Percentiles rank a stretch among this genome's conserved stretches.
phyloP scores from a whole-genome alignment of 2,329 filamentous ascomycete species.

The Cytospora chrysosperma region DNA sequence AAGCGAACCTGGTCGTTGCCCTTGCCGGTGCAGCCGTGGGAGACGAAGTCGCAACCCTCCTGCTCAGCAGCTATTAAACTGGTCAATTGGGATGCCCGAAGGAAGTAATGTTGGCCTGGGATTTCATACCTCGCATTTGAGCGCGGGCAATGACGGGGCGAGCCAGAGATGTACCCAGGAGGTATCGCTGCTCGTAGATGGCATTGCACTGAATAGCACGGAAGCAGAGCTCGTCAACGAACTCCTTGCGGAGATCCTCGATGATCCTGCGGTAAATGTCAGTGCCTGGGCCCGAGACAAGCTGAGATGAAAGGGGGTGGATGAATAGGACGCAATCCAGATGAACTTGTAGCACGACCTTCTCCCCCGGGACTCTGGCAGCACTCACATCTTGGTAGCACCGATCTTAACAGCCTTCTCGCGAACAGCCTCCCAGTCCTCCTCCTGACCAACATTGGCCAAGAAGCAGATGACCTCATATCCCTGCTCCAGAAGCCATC shows the following conservation, averaged over 20 bases:
- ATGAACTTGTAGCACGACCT: constrained; percentile 22
- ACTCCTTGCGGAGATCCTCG: constrained; percentile 68
- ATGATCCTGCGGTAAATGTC: constrained; percentile 39
- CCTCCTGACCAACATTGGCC: constrained; percentile 73
- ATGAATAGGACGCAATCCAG: constrained; percentile 38
- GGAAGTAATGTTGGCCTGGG: background rate
- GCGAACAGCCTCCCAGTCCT: constrained; percentile 72
- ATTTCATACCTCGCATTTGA: constrained; percentile 46
- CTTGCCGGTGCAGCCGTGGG: constrained; percentile 52
- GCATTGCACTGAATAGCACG: constrained; percentile 74
- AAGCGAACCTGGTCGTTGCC: constrained; percentile 64
- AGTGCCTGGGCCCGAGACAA: constrained; percentile 45
- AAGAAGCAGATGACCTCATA: constrained; percentile 63
- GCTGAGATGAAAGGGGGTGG: constrained; percentile 38
- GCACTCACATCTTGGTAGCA: constrained; percentile 30
- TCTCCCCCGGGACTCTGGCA: background rate
- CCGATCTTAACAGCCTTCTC: constrained; percentile 60
- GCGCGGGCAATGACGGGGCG: constrained; percentile 69
- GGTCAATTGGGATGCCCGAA: background rate
- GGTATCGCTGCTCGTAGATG: constrained; percentile 58
- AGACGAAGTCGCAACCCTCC: constrained; percentile 55
- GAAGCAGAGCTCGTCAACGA: constrained; percentile 79
- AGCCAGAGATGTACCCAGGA: constrained; percentile 59
- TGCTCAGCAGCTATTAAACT: constrained; percentile 53
- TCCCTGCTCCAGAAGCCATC: constrained; percentile 43